Base-by-base conservation (phyloP, 2,329 filamentous ascomycete genomes). In the Cercospora sp. region DNA sequence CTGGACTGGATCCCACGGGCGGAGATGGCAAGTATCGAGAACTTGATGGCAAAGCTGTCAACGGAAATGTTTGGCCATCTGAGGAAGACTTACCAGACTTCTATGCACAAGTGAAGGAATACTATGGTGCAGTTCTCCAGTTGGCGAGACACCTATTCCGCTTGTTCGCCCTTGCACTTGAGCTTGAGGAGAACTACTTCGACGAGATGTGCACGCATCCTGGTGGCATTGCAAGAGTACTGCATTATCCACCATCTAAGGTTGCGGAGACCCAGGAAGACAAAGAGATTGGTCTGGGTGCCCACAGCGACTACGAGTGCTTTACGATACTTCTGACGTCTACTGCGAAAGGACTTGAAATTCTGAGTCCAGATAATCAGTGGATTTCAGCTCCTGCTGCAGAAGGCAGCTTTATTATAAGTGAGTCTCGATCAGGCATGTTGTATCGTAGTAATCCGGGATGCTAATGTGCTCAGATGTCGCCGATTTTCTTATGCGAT, bases 401-500 rank as follows among this genome's bases (percentile, higher is more conserved):
- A 0, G 76, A 78, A 2, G 82, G 81, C 16, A 79, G 80, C 0
- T 84, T 83, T 66, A 81, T 85, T 9, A 82, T 85, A 6, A 85
- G 62, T 65, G 28, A 45, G 62, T 59, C 8, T 26, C 24, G 2
- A 30, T 65, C 49, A 55, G 30, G 49, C 21, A 55, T 30, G 6
- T 26, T 28, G 49, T 28, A 26, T 30, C 24, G 49, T 21, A 26
- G 13, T n/a, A 6, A 58, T 30, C 16, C 9, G 3, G 32, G n/a
- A 40, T 40, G 62, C 8, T 24, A 34, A 28, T 53, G 9, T 30
- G 26, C 7, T 82, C 84, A 16, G 85, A 85, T 67, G 81, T 85
- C 37, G 83, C 82, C 0, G 83, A 85, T 69, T 83, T 85, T 80
- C 78, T 85, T 70, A 81, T 84, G 77, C 73, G 80, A 58, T 82